phyloP scores from a whole-genome alignment of 768 basidiomycete species.

The Lentinus tigrinus region DNA sequence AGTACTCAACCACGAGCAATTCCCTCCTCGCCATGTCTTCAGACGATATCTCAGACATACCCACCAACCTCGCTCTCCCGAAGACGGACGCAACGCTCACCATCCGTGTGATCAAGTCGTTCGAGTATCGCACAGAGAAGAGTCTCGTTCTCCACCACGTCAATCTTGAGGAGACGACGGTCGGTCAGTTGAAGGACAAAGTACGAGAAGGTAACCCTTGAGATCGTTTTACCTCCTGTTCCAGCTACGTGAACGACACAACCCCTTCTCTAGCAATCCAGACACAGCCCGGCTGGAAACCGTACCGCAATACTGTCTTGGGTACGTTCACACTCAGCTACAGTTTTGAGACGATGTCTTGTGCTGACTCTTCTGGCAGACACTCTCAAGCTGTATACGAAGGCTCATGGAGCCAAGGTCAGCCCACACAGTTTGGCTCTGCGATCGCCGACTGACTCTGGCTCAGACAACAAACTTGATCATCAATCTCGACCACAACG shows the following conservation, averaged over 20 bases:
- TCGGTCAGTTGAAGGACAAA: constrained; percentile 72
- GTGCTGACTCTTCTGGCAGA: constrained; percentile 45
- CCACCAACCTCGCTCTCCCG: constrained; percentile 67
- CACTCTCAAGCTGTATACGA: constrained; percentile 91
- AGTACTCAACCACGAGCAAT: neutral
- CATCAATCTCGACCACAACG: constrained; percentile 95
- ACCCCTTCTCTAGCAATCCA: constrained; percentile 53
- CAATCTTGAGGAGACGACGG: constrained; percentile 78
- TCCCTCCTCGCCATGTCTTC: constrained; percentile 10
- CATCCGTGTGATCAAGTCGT: constrained; percentile 91
- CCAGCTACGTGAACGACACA: constrained; percentile 1
- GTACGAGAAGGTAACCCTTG: constrained; percentile 57
- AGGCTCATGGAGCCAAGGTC: constrained; percentile 94
- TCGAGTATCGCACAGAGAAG: constrained; percentile 87
- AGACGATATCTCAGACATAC: constrained; percentile 39
- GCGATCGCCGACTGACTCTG: neutral
- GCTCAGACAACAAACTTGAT: constrained; percentile 91
- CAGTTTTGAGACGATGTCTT: neutral
- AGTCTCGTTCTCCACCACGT: constrained; percentile 81
- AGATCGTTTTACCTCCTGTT: constrained; percentile 13
- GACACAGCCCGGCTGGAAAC: constrained; percentile 81
- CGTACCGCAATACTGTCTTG: constrained; percentile 71
- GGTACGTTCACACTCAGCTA: constrained; percentile 42
- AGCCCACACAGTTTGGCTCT: constrained; percentile 5
- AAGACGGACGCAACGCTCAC: constrained; percentile 82